Base-by-base conservation (phyloP, 208 protist genomes). In the Leishmania aethiopica region DNA sequence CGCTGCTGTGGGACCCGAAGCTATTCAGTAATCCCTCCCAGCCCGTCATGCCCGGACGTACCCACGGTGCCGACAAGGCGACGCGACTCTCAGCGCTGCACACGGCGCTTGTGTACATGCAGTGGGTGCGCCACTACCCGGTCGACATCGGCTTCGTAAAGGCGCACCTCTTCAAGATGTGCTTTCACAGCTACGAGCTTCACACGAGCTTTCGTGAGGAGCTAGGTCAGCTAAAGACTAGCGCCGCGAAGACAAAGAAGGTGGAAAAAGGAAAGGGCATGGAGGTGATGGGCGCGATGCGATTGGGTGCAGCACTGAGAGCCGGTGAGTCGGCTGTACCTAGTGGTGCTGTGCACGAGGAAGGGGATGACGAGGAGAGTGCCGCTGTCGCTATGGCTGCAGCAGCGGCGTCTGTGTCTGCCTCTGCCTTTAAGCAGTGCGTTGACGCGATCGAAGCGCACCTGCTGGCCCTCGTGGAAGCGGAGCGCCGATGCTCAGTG, bases 91-190 rank as follows among this genome's bases (percentile, higher is more conserved):
- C 80, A 6, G 91, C 89, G 17, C 47, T 96, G 47, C 74, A 78
- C 37, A 91, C 89, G 0, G 92, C 94, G 0, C 45, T 84, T 11
- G 84, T 86, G 53, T 98, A 98, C 82, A 51, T 98, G 66, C 11
- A 77, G 17, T 93, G 88, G 59, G 77, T 92, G 71, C 86, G 83
- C 19, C 75, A 67, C 59, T 95, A 82, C 86, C 90, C 89, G 0
- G 89, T 94, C 22, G 89, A 95, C 73, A 75, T 94, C 0, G 89
- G 86, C 57, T 94, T 95, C n/a, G 90, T 93, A 10, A 98, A 98
- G 89, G 88, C 91, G 42, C 95, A 98, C 79, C 81, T 98, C 17
- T 98, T 96, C 81, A 98, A 98, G 79, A 95, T 98, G 84, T 88
- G 92, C 62, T 92, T 93, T 73, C 95, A 98, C 87, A 94, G 87